Conservation (phyloP, 768 basidiomycete species). For the Galerina marginata region DNA sequence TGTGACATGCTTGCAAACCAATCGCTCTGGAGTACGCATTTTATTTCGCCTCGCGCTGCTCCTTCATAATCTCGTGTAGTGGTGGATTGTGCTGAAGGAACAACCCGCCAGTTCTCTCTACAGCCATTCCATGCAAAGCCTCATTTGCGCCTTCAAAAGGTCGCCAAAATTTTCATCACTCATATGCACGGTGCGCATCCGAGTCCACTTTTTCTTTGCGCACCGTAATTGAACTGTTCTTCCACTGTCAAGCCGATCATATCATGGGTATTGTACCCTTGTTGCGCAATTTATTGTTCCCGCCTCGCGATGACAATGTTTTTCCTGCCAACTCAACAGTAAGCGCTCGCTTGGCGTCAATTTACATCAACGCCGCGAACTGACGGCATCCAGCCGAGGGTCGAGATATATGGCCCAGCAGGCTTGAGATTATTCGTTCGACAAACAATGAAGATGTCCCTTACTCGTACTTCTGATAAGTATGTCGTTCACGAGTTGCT, state of each 20-base stretch:
- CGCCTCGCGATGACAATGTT: conserved; percentile 34
- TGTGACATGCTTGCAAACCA: conserved; percentile 60
- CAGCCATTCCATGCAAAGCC: conserved; percentile 47
- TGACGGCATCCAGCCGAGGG: conserved; percentile 43
- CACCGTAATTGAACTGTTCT: background rate
- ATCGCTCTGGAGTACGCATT: conserved; percentile 68
- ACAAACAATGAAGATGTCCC: conserved; percentile 69
- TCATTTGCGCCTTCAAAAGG: conserved; percentile 47
- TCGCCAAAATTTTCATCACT: conserved; percentile 80
- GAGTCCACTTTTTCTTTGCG: background rate
- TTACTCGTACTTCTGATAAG: conserved; percentile 59
- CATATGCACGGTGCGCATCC: conserved; percentile 75
- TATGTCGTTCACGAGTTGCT: conserved; percentile 86
- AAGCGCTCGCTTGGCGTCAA: conserved; percentile 4
- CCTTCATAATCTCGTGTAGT: conserved; percentile 39
- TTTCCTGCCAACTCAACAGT: conserved; percentile 24
- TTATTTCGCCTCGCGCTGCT: conserved; percentile 1
- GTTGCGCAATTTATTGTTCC: conserved; percentile 62
- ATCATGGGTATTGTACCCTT: conserved; percentile 75
- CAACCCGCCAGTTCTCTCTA: conserved; percentile 66
- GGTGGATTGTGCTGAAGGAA: conserved; percentile 87
- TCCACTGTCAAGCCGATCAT: conserved; percentile 60
- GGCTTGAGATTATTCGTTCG: conserved; percentile 81
- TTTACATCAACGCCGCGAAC: conserved; percentile 1
- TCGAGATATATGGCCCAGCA: conserved; percentile 82